These are phyloP conservation scores for Stagonosporopsis vannaccii DNA, from an alignment of 2,329 filamentous ascomycete genomes.

Conservation along the genomic window DNA sequence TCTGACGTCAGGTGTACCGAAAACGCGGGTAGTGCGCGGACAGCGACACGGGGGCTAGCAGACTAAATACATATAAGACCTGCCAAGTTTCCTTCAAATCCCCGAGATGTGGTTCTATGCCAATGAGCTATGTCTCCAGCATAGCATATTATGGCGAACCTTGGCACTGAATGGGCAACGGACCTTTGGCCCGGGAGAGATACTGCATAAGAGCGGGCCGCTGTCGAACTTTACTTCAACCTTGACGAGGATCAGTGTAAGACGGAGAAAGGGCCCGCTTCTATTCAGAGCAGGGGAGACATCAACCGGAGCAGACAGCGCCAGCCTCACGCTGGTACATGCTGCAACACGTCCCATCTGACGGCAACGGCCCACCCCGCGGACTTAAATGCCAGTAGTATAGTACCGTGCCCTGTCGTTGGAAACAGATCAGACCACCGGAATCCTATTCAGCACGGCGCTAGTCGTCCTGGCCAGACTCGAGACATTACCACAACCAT, in stretches of 20 bases:
- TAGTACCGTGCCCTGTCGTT: neutral
- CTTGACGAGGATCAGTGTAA: neutral
- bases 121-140: neutral
- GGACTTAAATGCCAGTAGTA: neutral
- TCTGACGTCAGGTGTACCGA: too few relatives aligned
- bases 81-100: neutral
- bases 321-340: neutral
- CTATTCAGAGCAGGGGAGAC: neutral
- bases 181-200: too few relatives aligned
- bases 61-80: neutral
- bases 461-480: too few relatives aligned
- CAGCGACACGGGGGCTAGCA: neutral
- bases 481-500: too few relatives aligned
- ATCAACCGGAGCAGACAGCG: neutral
- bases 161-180: neutral
- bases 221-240: too few relatives aligned
- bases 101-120: neutral
- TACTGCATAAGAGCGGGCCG: too few relatives aligned
- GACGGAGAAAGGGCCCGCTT: neutral
- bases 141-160: neutral
- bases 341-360: neutral
- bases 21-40: neutral
- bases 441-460: too few relatives aligned
- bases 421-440: neutral
- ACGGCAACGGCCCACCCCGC: too few relatives aligned